These are phyloP conservation scores for Kurtzmaniella quercitrusa DNA, from an alignment of 1,139 yeast species.

Conservation along the genomic window DNA sequence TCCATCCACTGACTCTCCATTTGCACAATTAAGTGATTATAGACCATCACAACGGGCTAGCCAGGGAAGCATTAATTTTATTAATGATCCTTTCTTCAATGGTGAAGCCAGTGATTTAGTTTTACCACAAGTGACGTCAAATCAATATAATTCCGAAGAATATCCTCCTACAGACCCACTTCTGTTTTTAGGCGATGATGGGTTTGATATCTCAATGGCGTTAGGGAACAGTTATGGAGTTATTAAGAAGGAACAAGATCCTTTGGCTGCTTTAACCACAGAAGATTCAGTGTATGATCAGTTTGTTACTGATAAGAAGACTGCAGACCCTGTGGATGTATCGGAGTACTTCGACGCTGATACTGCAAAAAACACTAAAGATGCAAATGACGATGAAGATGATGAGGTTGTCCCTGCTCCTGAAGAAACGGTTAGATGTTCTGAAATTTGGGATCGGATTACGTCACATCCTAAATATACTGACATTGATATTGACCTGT, in stretches of 20 bases:
- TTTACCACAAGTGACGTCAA: constrained; percentile 10
- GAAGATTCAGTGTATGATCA: constrained; percentile 75
- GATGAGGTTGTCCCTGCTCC: constrained; percentile 47
- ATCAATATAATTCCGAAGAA: background rate
- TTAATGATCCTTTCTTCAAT: constrained; percentile 27
- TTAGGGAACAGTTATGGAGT: constrained; percentile 25
- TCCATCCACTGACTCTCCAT: constrained; percentile 15
- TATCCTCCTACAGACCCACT: constrained; percentile 32
- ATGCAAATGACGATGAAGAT: constrained; percentile 1
- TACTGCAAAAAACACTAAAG: background rate
- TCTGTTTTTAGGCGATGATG: constrained; percentile 38
- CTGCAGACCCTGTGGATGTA: background rate
- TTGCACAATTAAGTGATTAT: constrained; percentile 11
- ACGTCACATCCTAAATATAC: constrained; percentile 91
- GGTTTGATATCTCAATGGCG: constrained; percentile 50
- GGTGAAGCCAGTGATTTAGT: constrained; percentile 14
- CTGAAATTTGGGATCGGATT: constrained; percentile 95
- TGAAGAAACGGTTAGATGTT: constrained; percentile 56
- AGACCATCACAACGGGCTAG: background rate
- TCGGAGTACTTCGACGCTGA: background rate
- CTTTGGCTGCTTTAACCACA: constrained; percentile 41
- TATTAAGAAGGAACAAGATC: constrained; percentile 15
- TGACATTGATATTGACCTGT: constrained; percentile 88
- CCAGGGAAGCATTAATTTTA: constrained; percentile 11
- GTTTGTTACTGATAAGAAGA: constrained; percentile 24